phyloP scores from a whole-genome alignment of 148 eudicot species.

The Selenicereus undatus region DNA sequence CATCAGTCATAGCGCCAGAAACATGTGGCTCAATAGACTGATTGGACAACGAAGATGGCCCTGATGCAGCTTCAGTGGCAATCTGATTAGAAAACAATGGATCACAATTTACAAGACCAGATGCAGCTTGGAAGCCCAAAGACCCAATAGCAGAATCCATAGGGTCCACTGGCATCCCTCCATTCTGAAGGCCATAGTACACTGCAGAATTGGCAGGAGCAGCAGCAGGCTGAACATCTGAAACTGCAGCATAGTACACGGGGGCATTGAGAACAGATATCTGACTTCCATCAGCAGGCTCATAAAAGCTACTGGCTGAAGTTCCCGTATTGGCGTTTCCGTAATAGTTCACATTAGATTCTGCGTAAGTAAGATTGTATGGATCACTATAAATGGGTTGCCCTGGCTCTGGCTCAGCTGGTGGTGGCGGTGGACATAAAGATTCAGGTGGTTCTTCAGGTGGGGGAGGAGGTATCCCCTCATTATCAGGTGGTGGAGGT shows the following conservation, averaged over 20 bases:
- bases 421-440: conserved; percentile 39
- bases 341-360: conserved; percentile 44
- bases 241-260: conserved; percentile 43
- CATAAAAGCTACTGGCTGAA: conserved; percentile 38
- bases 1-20: conserved; percentile 24
- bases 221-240: conserved; percentile 40
- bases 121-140: conserved; percentile 28
- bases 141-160: conserved; percentile 30
- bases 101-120: conserved; percentile 22
- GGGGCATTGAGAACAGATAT: conserved; percentile 36
- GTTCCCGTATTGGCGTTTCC: conserved; percentile 33
- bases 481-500: conserved; percentile 92
- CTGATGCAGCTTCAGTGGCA: conserved; percentile 26
- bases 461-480: conserved; percentile 91
- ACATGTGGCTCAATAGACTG: conserved; percentile 23
- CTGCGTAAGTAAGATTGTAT: conserved; percentile 44
- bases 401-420: conserved; percentile 40
- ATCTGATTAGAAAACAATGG: conserved; percentile 25
- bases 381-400: conserved; percentile 48
- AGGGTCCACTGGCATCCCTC: conserved; percentile 34
- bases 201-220: conserved; percentile 43
- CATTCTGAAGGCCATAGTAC: conserved; percentile 62
- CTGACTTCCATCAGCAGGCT: conserved; percentile 44
- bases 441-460: conserved; percentile 78
- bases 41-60: conserved; percentile 25